Evolutionary conservation across 352 stramenopile species (phyloP).

Genomic region (Saprolegnia parasitica): DNA sequence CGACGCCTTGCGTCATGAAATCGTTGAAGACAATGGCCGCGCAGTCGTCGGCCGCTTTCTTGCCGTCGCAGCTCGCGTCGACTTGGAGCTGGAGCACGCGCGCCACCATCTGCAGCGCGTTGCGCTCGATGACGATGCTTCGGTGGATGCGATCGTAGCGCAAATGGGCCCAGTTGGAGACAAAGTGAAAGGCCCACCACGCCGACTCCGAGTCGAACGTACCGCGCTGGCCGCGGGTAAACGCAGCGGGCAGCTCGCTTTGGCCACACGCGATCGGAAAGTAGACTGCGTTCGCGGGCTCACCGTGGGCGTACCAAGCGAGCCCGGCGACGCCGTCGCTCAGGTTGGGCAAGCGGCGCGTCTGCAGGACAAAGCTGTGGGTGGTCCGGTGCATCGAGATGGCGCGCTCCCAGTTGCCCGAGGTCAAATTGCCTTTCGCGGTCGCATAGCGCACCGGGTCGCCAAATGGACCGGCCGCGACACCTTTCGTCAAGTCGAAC

Average conservation of each 20-base stretch:
- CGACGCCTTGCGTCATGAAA: not conserved
- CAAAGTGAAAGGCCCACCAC: constrained; percentile 34
- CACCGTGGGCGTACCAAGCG: constrained; percentile 24
- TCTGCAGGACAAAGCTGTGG: constrained; percentile 76
- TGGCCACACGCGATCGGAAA: constrained; percentile 26
- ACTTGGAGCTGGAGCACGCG: not conserved
- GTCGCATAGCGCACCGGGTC: constrained; percentile 76
- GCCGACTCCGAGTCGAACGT: constrained; percentile 28
- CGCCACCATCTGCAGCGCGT: not conserved
- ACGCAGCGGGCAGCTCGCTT: constrained; percentile 1
- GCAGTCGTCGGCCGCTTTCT: not conserved
- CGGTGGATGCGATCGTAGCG: constrained; percentile 30
- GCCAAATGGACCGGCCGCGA: constrained; percentile 87
- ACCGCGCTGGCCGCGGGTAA: not conserved
- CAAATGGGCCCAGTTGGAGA: constrained; percentile 32
- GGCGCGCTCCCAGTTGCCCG: constrained; percentile 81
- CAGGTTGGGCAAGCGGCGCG: constrained; percentile 24
- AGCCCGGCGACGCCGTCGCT: constrained; percentile 14
- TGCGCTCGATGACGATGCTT: constrained; percentile 4
- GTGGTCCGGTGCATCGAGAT: constrained; percentile 90
- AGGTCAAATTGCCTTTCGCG: constrained; percentile 40
- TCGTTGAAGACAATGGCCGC: constrained; percentile 4
- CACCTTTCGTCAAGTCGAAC: constrained; percentile 83
- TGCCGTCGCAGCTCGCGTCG: not conserved
- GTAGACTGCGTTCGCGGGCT: constrained; percentile 21